Evolutionary conservation across 768 basidiomycete species (phyloP), one percentile per base, ranked within the genome.

Genomic region (Lepiota brunneoincarnata): DNA sequence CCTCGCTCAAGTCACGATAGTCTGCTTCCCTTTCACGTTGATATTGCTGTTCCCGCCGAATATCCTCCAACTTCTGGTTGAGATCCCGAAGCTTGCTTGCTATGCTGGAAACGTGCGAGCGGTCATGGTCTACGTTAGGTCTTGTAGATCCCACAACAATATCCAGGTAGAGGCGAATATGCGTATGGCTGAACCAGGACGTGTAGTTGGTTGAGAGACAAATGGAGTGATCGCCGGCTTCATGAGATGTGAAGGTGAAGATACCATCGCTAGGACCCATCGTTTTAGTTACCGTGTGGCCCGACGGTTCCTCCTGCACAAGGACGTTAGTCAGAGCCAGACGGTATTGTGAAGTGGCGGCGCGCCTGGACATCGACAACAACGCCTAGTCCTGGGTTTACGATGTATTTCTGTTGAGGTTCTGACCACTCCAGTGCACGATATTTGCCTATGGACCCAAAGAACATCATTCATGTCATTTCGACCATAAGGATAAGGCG

Each of bases 241-340:
- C 93, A 67, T 97, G 93, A 4, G 96, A 97, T 23, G 97, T 98
- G 66, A 99, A 99, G 0, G 97, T 98, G 75, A 98, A 98, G 54
- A 84, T 84, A 24, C 97, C 91, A 46, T 96, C 89, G 20, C 86
- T 75, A 4, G 94, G 90, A 1, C 97, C 97, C n/a, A 84, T 83
- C 7, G 93, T 94, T 63, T 87, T 88, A 38, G 92, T 93, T 14
- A 98, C 89, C 49, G 77, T 71, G 62, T 98, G 87, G 2, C 83
- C 83, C 2, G 79, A 85, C 35, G 90, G 85, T 59, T 93, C 80
- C 77, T 99, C 97, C 96, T 99, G 68, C 31, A 47, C 18, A 24
- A 54, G 20, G 40, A 24, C 36, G 37, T 23, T 43, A 42, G 36
- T 53, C 11, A 7, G 17, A 26, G 17, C 5, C 4, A 17, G 36